A percentile compares a stretch with the other conserved stretches of the same genome.
phyloP scores from a whole-genome alignment of 306 rosid genomes.

The Castanopsis chinensis region DNA sequence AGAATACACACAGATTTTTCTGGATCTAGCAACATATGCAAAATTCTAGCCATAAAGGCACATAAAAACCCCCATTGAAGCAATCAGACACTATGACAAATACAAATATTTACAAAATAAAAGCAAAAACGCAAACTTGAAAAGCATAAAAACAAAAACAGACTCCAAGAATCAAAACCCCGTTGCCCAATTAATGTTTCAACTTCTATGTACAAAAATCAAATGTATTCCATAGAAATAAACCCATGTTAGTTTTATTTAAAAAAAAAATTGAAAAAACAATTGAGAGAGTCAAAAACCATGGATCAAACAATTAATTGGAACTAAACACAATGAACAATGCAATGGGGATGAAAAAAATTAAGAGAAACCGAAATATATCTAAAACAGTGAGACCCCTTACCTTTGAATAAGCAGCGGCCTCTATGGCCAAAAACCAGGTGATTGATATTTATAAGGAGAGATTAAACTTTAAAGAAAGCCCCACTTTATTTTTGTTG shows the following conservation, averaged over 20 bases:
- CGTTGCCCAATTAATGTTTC: constrained; percentile 23
- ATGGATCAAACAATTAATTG: constrained; percentile 34
- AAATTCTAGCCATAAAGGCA: constrained; percentile 14
- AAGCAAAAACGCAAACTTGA: constrained; percentile 20
- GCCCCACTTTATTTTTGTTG: neutral
- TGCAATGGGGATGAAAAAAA: constrained; percentile 29
- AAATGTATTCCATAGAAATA: neutral
- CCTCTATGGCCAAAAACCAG: constrained; percentile 10
- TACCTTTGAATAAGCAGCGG: constrained; percentile 33
- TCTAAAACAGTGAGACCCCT: constrained; percentile 16
- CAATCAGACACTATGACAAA: neutral
- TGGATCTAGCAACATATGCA: constrained; percentile 41
- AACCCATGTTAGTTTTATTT: constrained; percentile 1
- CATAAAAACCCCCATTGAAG: constrained; percentile 6
- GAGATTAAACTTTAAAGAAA: neutral
- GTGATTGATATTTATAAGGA: neutral
- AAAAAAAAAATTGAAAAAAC: neutral
- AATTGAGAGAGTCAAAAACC: constrained; percentile 9
- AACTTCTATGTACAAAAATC: constrained; percentile 1
- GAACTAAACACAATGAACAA: neutral
- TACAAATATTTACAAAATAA: neutral
- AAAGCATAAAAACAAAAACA: constrained; percentile 11
- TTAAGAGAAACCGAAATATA: constrained; percentile 5
- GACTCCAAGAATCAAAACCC: constrained; percentile 12
- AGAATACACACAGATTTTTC: constrained; percentile 29